Percentiles rank a stretch among this genome's conserved stretches.
Evolutionary conservation across 257 asterid species (phyloP).

Genomic region (Jacaranda mimosifolia): DNA sequence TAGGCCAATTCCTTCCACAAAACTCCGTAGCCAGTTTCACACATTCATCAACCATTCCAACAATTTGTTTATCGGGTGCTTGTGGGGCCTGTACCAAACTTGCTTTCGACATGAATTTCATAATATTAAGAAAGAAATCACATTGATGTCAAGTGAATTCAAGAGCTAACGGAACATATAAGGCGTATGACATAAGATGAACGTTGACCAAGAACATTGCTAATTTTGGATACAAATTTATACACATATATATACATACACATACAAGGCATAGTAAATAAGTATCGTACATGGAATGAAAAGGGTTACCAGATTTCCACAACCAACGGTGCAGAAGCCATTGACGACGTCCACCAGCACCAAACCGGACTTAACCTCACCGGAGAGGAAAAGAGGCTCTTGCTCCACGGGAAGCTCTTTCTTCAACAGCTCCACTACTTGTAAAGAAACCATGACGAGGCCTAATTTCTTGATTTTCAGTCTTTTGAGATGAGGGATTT

Average conservation of each 20-base stretch:
- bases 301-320: slow-evolving; percentile 69
- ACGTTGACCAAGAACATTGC: background rate
- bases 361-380: slow-evolving; percentile 67
- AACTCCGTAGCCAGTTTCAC: slow-evolving; percentile 70
- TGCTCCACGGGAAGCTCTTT: slow-evolving; percentile 71
- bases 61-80: slow-evolving; percentile 72
- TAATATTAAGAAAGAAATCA: background rate
- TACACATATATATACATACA: no score
- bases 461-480: background rate
- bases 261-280: background rate
- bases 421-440: slow-evolving; percentile 50
- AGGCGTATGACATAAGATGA: background rate
- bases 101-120: slow-evolving; percentile 14
- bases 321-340: slow-evolving; percentile 97
- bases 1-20: slow-evolving; percentile 80
- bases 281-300: background rate
- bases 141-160: no score
- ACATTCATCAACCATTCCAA: slow-evolving; percentile 84
- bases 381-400: slow-evolving; percentile 60
- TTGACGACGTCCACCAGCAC: slow-evolving; percentile 86
- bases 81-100: slow-evolving; percentile 73
- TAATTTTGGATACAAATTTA: no score
- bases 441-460: slow-evolving; percentile 32
- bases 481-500: no score
- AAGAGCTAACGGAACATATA: no score